Evolutionary conservation across 2,329 filamentous ascomycete genomes (phyloP).

Genomic region (Didymellaceae sp.): DNA sequence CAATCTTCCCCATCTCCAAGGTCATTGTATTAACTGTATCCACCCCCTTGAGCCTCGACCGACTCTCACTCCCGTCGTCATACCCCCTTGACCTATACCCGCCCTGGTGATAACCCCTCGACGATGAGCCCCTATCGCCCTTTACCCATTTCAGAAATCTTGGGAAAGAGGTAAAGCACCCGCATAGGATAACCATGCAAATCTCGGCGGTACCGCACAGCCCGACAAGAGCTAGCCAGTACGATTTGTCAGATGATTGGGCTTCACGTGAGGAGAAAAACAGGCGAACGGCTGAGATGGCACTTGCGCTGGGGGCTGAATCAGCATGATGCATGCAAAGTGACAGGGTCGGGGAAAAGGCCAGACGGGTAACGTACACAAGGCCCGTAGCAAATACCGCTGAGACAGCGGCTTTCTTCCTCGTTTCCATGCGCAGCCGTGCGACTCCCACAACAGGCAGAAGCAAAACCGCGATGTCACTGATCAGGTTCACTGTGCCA

Average conservation of each 20-base stretch:
- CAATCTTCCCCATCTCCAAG: neutral
- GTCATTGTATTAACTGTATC: too few relatives aligned
- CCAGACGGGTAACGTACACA: neutral
- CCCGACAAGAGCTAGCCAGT: slow-evolving; percentile 18
- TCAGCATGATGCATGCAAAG: neutral
- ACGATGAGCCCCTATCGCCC: neutral
- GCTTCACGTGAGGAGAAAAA: slow-evolving; percentile 3
- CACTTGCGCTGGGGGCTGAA: neutral
- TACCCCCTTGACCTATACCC: neutral
- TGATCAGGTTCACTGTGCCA: slow-evolving; percentile 3
- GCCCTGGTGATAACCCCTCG: neutral
- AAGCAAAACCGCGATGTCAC: slow-evolving; percentile 27
- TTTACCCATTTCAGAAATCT: slow-evolving; percentile 15
- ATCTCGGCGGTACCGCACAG: slow-evolving; percentile 14
- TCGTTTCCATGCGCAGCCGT: slow-evolving; percentile 2
- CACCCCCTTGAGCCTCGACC: slow-evolving; percentile 1
- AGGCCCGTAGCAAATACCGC: slow-evolving; percentile 5
- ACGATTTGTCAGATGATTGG: slow-evolving; percentile 19
- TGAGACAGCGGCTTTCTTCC: slow-evolving; percentile 10
- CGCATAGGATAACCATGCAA: slow-evolving; percentile 22
- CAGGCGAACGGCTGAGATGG: slow-evolving; percentile 5
- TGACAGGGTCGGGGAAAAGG: accelerated
- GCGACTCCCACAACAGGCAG: slow-evolving; percentile 17
- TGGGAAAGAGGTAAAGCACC: slow-evolving; percentile 24
- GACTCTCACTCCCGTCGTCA: neutral